These are phyloP conservation scores for Wallacemonas rigidus DNA, from an alignment of 208 protist genomes.

Conservation along the genomic window DNA sequence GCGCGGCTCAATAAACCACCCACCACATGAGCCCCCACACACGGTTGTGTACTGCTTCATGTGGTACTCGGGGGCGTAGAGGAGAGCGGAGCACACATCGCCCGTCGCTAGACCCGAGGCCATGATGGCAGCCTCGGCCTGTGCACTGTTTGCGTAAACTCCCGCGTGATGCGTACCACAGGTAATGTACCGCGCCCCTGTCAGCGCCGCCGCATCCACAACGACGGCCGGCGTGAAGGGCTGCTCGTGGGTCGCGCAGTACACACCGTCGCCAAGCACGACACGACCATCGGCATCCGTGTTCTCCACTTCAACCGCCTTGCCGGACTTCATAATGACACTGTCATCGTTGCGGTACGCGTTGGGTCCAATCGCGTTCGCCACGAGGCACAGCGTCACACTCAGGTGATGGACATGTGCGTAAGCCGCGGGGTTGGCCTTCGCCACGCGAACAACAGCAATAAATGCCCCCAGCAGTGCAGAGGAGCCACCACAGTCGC, in stretches of 20 bases:
- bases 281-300: constrained; percentile 91
- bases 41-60: constrained; percentile 64
- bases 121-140: constrained; percentile 50
- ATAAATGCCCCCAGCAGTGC: constrained; percentile 79
- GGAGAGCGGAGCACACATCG: constrained; percentile 77
- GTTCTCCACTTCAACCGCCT: constrained; percentile 89
- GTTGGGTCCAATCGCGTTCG: constrained; percentile 77
- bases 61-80: constrained; percentile 88
- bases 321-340: constrained; percentile 82
- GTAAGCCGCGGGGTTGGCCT: constrained; percentile 25
- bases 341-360: constrained; percentile 85
- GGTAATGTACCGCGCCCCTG: constrained; percentile 86
- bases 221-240: constrained; percentile 71
- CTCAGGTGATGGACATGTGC: constrained; percentile 41
- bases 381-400: constrained; percentile 81
- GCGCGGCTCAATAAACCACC: constrained; percentile 74
- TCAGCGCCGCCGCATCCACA: constrained; percentile 91
- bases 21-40: constrained; percentile 71
- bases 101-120: constrained; percentile 49
- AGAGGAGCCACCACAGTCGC: constrained; percentile 89
- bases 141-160: constrained; percentile 69
- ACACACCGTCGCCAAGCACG: constrained; percentile 87
- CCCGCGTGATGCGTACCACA: constrained; percentile 77
- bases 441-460: constrained; percentile 45
- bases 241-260: constrained; percentile 68